A percentile compares a stretch with the other conserved stretches of the same genome.
These are phyloP conservation scores for Zea luxurians DNA, from an alignment of 176 grass and related monocot genomes.

Conservation along the genomic window DNA sequence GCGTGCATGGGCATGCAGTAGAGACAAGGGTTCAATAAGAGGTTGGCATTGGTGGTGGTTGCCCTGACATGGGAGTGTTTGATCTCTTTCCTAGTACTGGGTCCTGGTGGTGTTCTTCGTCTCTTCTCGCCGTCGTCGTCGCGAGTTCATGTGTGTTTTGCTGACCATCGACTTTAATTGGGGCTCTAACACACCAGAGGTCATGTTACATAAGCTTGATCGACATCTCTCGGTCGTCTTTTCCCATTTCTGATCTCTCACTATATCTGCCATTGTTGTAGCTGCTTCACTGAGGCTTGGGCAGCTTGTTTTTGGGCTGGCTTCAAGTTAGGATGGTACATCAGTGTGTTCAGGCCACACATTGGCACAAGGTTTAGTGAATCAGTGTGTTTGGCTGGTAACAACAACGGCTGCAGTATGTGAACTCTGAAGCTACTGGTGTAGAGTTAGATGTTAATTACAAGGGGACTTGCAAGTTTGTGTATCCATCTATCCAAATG, in stretches of 20 bases:
- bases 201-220: constrained; percentile 37
- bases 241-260: constrained; percentile 30
- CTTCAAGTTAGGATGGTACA: constrained; percentile 27
- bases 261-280: constrained; percentile 30
- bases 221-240: background rate
- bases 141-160: constrained; percentile 42
- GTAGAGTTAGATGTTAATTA: constrained; percentile 31
- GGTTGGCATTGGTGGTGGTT: constrained; percentile 38
- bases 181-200: constrained; percentile 51
- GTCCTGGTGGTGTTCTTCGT: constrained; percentile 41
- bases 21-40: constrained; percentile 48
- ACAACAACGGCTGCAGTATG: constrained; percentile 27
- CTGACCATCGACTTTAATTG: constrained; percentile 41
- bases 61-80: constrained; percentile 42
- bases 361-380: background rate
- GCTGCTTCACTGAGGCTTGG: constrained; percentile 32
- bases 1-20: constrained; percentile 27
- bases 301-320: constrained; percentile 52
- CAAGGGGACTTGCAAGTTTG: constrained; percentile 31
- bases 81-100: constrained; percentile 42
- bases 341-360: constrained; percentile 15
- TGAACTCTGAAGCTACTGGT: constrained; percentile 20
- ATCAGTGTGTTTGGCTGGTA: constrained; percentile 38
- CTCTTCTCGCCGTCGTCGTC: background rate
- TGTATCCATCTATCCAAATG: constrained; percentile 35